Base-by-base conservation (phyloP, 2,329 filamentous ascomycete species). In the Zarea fungicola region DNA sequence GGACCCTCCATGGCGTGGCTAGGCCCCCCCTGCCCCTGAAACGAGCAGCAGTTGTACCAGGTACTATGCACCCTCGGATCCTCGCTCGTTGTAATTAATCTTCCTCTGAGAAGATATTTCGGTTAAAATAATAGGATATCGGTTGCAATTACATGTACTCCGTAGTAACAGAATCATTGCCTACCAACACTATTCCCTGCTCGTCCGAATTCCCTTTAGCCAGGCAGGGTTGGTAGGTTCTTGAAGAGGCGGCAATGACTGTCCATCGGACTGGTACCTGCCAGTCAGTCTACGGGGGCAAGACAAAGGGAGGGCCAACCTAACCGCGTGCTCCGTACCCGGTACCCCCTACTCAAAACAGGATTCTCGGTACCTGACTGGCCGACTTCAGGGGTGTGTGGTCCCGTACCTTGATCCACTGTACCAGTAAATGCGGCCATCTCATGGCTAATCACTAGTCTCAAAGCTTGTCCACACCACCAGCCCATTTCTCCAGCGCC, bases 241-340 rank as follows among this genome's bases (percentile, higher is more conserved):
- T 22, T 14, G 35, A 10, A 18, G 19, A 21, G 35, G 35, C 35
- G 3, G n/a, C 14, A 1, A 5, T 7, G n/a, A n/a, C 21, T 35
- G 42, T n/a, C 28, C 31, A 44, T 44, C 21, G 41, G 41, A 23
- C 19, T 22, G 41, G 41, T 43, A 25, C 42, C 42, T 44, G 31
- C 21, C 42, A 44, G 31, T 31, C n/a, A n/a, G n/a, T n/a, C n/a
- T 10, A 23, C 42, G 42, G 42, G 22, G 22, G 21, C 42, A 44
- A 35, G 22, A 40, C 21, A 13, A 21, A 16, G 14, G 29, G 16
- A 32, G 14, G 29, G 29, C 29, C 29, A n/a, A n/a, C n/a, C n/a
- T n/a, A n/a, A n/a, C 29, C 29, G 14, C 29, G 29, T 16, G 29
- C 29, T 32, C 14, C 29, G n/a, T n/a, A n/a, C n/a, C n/a, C n/a